These are phyloP conservation scores for Davidsoniella australis DNA, from an alignment of 2,329 filamentous ascomycete species.

Conservation along the genomic window DNA sequence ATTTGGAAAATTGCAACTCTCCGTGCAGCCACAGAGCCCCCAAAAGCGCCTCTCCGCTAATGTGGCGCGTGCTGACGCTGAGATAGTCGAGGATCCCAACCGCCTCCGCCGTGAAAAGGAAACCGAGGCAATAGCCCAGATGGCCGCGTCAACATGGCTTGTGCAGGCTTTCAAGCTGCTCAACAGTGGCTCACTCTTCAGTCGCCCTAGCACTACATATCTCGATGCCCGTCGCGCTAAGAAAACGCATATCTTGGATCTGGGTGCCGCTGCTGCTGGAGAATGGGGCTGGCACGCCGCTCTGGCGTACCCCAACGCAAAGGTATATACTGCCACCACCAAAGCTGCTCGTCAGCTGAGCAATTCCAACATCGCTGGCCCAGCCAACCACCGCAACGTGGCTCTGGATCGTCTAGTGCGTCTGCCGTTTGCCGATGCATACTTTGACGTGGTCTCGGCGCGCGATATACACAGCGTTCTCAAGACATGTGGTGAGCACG, in stretches of 20 bases:
- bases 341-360: conserved; percentile 52
- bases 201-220: conserved; percentile 45
- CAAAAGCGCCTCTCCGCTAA: conserved; percentile 58
- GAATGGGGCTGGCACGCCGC: conserved; percentile 96
- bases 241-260: conserved; percentile 59
- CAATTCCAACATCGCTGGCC: conserved; percentile 63
- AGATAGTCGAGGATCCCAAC: conserved; percentile 42
- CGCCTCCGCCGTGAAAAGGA: conserved; percentile 58
- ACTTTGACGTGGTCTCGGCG: conserved; percentile 85
- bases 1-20: conserved; percentile 69
- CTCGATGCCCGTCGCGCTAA: conserved; percentile 20
- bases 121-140: conserved; percentile 60
- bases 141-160: conserved; percentile 42
- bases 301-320: conserved; percentile 65
- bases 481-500: conserved; percentile 51
- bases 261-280: conserved; percentile 68
- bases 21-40: conserved; percentile 47
- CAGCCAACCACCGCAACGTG: conserved; percentile 72
- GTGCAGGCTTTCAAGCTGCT: conserved; percentile 43
- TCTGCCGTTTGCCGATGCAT: conserved; percentile 68
- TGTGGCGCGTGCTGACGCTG: conserved; percentile 57
- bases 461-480: conserved; percentile 73
- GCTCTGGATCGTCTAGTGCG: conserved; percentile 60
- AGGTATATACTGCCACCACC: conserved; percentile 75
- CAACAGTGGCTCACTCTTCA: conserved; percentile 47